Evolutionary conservation across 2,329 filamentous ascomycete genomes (phyloP), one percentile per base, ranked within the genome.

Genomic region (Stylonectria norvegica): DNA sequence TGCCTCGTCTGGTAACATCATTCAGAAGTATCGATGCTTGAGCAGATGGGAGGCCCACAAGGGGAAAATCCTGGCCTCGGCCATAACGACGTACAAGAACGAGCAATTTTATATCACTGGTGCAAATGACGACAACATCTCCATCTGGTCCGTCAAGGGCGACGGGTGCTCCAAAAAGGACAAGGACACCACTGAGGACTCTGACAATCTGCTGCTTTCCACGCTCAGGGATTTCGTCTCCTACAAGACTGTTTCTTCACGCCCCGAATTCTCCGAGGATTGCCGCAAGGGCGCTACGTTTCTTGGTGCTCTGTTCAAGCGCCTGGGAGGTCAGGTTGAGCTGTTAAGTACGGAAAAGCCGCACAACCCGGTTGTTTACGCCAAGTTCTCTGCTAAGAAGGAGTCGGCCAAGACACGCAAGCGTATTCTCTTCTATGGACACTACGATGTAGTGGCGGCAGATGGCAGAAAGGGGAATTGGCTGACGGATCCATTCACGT

Each of bases 361-460:
- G 20, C 84, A 87, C 54, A 97, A 97, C 58, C 93, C 93, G 0
- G 84, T 98, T n/a, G 89, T 98, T 0, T 85, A 86, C 52, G 93
- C 93, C 28, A 86, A 84, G 44, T 98, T 98, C 61, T 79, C 79
- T 31, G 89, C 85, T 4, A 93, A 83, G 63, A 80, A 76, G 45
- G 75, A 80, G 9, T 78, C 81, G 1, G 69, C 78, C 0, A 74
- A 78, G 18, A 72, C 79, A 18, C 78, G 87, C 14, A 95, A 93
- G 67, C 89, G 88, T 20, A 87, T 97, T 7, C 70, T 98, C 0
- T 98, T 98, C 62, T 98, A 98, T 58, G 93, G 94, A 0, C 93
- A 98, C 62, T 98, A 98, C 69, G 93, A 98, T 59, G 90, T 98
- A 3, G 93, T 98, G 4, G 79, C 89, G 1, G 93, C 93, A 0